Base-by-base conservation (phyloP, 257 asterid species). In the Solanum microdontum region DNA sequence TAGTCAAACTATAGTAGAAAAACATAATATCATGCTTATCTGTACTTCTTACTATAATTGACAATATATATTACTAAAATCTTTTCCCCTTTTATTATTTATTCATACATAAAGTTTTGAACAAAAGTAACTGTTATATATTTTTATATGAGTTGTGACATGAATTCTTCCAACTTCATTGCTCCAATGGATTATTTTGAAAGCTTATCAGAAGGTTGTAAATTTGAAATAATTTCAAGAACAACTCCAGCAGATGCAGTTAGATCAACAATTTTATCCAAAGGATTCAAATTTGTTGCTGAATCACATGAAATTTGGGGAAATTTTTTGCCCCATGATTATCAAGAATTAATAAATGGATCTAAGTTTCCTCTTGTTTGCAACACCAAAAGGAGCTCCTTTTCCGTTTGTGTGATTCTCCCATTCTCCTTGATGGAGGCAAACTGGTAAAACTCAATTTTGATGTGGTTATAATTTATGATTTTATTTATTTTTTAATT, bases 241-340 rank as follows among this genome's bases (percentile, higher is more conserved):
- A 21, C 24, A 58, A 58, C 68, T 58, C 26, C 2, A 8, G 12
- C 68, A 8, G 12, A 58, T 58, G 68, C 5, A 58, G 26, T 58
- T 19, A 58, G 68, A 58, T 58, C 68, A 21, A 58, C 1, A 21
- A 21, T 19, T 58, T 58, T 58, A 58, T 12, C 92, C 1, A 4
- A 2, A 26, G 82, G 48, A 6, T 88, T 90, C 87, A 87, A 87
- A 34, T 84, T 87, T 74, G 88, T 87, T 45, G 82, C 75, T 1
- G 87, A 91, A 1, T 91, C 86, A 58, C 90, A 90, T 86, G 7
- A 87, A n/a, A 90, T 90, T 8, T 90, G 91, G 93, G 88, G 87
- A 48, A 72, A 39, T 0, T 8, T 58, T 58, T 21, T 8, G 2
- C 2, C 68, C 66, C 26, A 23, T 21, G 5, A 58, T 58, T 58